Conservation (phyloP, 2,329 filamentous ascomycete species). For the Sporothrix protearum region DNA sequence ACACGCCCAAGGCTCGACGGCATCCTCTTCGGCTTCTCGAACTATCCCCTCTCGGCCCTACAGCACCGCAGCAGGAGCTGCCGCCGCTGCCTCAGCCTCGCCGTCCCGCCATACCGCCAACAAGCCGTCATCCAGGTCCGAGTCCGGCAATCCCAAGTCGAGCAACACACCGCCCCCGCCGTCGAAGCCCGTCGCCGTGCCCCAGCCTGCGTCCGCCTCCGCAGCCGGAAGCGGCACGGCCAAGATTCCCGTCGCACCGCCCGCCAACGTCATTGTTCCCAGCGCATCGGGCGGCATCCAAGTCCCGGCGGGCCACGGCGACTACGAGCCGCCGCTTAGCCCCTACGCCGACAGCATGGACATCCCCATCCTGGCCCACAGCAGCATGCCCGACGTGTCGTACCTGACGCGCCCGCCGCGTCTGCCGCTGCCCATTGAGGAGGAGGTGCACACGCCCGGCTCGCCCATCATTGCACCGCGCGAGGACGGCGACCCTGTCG, state of each 20-base stretch:
- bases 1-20: slow-evolving; percentile 57
- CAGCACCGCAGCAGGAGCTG: slow-evolving; percentile 23
- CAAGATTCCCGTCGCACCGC: slow-evolving; percentile 27
- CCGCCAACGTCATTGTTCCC: neutral
- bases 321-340: slow-evolving; percentile 33
- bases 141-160: slow-evolving; percentile 37
- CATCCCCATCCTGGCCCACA: slow-evolving; percentile 47
- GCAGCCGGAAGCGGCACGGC: slow-evolving; percentile 23
- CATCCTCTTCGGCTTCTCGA: slow-evolving; percentile 28
- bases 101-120: slow-evolving; percentile 27
- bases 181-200: slow-evolving; percentile 58
- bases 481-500: slow-evolving; percentile 53
- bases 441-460: slow-evolving; percentile 83
- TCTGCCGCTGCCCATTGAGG: slow-evolving; percentile 86
- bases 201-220: slow-evolving; percentile 30
- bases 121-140: slow-evolving; percentile 27
- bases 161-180: slow-evolving; percentile 22
- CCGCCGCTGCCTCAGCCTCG: slow-evolving; percentile 26
- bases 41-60: slow-evolving; percentile 30
- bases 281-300: neutral
- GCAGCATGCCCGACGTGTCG: slow-evolving; percentile 60
- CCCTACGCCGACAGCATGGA: slow-evolving; percentile 40
- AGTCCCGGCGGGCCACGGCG: slow-evolving; percentile 29
- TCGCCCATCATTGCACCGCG: slow-evolving; percentile 80
- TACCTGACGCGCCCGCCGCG: slow-evolving; percentile 74